Base-by-base conservation (phyloP, 2,329 filamentous ascomycete species). In the Cytospora piceicola region DNA sequence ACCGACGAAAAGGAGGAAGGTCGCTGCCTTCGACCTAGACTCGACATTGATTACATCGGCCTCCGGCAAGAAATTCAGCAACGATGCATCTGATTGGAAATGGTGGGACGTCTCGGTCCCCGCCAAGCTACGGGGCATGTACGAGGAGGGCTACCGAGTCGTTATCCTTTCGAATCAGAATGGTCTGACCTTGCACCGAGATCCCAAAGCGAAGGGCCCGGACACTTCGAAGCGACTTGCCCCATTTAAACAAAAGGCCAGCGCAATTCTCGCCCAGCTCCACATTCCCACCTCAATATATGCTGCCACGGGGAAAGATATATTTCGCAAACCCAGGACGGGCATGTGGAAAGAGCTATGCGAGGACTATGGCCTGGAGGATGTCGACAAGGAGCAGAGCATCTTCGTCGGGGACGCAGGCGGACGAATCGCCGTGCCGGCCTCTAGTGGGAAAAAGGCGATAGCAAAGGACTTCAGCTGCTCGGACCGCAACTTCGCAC, bases 401-500 rank as follows among this genome's bases (percentile, higher is more conserved):
- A 82, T 97, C 69, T 97, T 97, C 74, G 88, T 99, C 54, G 95
- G 95, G 54, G 95, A 99, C 79, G 95, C 95, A 8, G 88, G 84
- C 15, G 88, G 88, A 0, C 83, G 88, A 74, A 73, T 80, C 70
- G 81, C 87, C 69, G 51, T 56, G 12, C 58, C 49, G 6, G 55
- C 58, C 20, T 73, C 75, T 69, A 75, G 71, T n/a, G 70, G 67
- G 4, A 67, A 70, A 1, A 74, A 72, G 11, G 70, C 73, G 0
- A 64, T 71, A 1, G 70, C 77, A 3, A 88, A 86, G 69, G 87
- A 90, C 73, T 89, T 89, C 67, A 88, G 86, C 72, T 89, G 86
- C 70, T 88, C 86, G 11, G 87, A 90, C 72, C 80, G 92, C 65
- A 91, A 97, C 72, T 90, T 98, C 71, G 94, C 95, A 3, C 83